These are phyloP conservation scores for Amanita subjunquillea DNA, from an alignment of 768 basidiomycete genomes.

Conservation along the genomic window DNA sequence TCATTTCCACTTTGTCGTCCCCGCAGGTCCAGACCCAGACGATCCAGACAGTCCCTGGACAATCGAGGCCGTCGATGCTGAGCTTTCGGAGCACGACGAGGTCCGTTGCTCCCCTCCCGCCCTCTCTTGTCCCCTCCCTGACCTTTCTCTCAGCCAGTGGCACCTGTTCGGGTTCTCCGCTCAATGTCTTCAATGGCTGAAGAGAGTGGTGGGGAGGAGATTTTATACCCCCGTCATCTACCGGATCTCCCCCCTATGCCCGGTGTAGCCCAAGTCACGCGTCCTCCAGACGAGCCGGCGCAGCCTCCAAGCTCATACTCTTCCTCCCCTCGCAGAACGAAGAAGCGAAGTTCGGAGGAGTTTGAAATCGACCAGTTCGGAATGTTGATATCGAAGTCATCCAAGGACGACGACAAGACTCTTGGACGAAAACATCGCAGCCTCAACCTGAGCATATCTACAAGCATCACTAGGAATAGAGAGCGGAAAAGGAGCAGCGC, in stretches of 20 bases:
- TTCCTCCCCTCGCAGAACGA: constrained; percentile 41
- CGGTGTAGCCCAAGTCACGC: constrained; percentile 17
- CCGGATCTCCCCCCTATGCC: constrained; percentile 20
- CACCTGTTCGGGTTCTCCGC: constrained; percentile 36
- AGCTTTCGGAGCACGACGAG: constrained; percentile 61
- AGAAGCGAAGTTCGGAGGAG: constrained; percentile 74
- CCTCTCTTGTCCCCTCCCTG: constrained; percentile 5
- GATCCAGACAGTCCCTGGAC: constrained; percentile 83
- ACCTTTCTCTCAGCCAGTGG: constrained; percentile 24
- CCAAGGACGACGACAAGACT: constrained; percentile 41
- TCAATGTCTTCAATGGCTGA: constrained; percentile 58
- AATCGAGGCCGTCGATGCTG: constrained; percentile 78
- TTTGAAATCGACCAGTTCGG: constrained; percentile 73
- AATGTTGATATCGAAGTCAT: constrained; percentile 39
- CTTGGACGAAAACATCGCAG: constrained; percentile 62
- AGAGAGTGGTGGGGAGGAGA: constrained; percentile 87
- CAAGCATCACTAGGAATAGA: constrained; percentile 30
- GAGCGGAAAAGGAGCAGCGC: constrained; percentile 47
- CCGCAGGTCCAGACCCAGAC: constrained; percentile 28
- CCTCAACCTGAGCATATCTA: constrained; percentile 43
- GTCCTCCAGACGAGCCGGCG: constrained; percentile 21
- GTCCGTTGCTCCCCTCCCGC: constrained; percentile 25
- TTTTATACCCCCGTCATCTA: constrained; percentile 69
- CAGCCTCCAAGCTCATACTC: constrained; percentile 62
- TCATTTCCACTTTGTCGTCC: constrained; percentile 30